Evolutionary conservation across 169 alveolate species (phyloP), one percentile per base, ranked within the genome.

Genomic region (Cryptosporidium sp.): DNA sequence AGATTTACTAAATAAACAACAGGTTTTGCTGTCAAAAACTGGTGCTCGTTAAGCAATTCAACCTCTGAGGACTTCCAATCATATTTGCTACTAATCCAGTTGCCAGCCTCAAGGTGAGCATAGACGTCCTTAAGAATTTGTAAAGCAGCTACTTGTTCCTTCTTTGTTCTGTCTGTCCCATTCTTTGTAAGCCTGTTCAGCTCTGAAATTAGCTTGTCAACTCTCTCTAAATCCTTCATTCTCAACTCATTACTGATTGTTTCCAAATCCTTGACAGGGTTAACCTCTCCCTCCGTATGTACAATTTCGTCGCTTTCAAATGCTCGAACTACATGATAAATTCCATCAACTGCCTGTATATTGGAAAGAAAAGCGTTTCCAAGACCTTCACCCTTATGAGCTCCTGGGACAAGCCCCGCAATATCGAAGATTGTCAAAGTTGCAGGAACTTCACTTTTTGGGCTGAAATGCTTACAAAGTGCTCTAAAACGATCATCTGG

Each of bases 331-430:
- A 98, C 99, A 84, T 98, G 99, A 89, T 92, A 98, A 68, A 98
- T 97, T 70, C 99, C 99, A 92, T 98, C 99, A 10, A 96, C 98
- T 39, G 99, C 99, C 75, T 96, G 96, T 58, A 98, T 98, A 91
- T 98, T 98, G 12, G 99, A 96, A 67, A 98, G 93, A 94, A 98
- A 98, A 58, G 98, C 99, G 91, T 98, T 98, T 60, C 99, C 99
- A 58, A 98, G 97, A 3, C 99, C 99, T 92, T 97, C 99, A 18
- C 99, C 99, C 69, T 96, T 95, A 80, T 96, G 97, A 16, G 99
- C 99, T 51, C 99, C 99, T 42, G 97, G 97, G 18, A 98, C 99
- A 18, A 98, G 95, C 9, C 99, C 99, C 7, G 99, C 99, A 70
- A 98, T 98, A 92, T 98, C 99, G 75, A 97, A 96, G 48, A 98